phyloP scores from a whole-genome alignment of 345 rosid genomes.

The Euphorbia lathyris region DNA sequence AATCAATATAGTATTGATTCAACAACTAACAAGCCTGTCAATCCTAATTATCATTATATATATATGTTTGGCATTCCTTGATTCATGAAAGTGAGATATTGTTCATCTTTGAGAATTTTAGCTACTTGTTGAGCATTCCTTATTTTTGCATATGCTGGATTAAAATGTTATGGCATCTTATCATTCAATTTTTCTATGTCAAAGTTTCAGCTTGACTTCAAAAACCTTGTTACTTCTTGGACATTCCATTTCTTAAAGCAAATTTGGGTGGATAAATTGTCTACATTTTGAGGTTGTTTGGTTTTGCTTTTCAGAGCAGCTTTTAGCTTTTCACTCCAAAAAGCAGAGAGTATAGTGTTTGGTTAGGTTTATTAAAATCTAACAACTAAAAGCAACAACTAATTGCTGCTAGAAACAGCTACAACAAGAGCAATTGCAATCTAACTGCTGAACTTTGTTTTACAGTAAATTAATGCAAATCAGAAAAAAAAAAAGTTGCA shows the following conservation, averaged over 20 bases:
- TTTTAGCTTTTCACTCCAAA: no score
- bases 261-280: neutral
- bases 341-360: no score
- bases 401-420: no score
- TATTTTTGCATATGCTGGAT: neutral
- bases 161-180: neutral
- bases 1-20: neutral
- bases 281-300: no score
- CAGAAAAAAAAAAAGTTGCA: neutral
- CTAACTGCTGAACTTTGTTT: no score
- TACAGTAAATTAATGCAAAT: neutral
- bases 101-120: neutral
- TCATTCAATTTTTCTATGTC: conserved; percentile 3
- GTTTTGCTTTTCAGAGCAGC: no score
- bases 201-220: neutral
- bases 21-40: neutral
- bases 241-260: neutral
- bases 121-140: neutral
- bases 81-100: neutral
- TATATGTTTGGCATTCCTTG: no score
- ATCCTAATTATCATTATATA: neutral
- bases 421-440: no score
- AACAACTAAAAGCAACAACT: no score
- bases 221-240: neutral
- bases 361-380: no score